These are phyloP conservation scores for Cyphellophora europaea DNA, from an alignment of 2,329 filamentous ascomycete genomes.

Conservation along the genomic window DNA sequence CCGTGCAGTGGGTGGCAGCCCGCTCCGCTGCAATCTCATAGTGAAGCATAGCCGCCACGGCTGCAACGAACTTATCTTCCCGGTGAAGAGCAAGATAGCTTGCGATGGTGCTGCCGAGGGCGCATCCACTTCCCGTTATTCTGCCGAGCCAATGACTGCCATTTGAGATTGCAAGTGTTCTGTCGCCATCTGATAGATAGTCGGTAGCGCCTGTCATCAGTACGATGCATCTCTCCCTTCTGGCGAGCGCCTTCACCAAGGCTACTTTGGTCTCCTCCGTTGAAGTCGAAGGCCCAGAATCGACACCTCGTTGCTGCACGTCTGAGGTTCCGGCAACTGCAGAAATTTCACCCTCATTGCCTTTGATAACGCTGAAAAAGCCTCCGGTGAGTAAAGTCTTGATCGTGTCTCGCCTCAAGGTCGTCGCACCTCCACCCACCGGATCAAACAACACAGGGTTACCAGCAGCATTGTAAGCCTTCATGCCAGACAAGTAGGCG, in stretches of 20 bases:
- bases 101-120: constrained; percentile 71
- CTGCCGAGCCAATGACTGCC: constrained; percentile 54
- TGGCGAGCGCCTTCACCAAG: constrained; percentile 59
- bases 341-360: constrained; percentile 81
- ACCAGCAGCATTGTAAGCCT: constrained; percentile 69
- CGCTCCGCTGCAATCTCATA: constrained; percentile 70
- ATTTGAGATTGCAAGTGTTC: constrained; percentile 62
- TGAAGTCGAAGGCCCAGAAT: constrained; percentile 55
- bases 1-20: constrained; percentile 57
- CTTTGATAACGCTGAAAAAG: constrained; percentile 83
- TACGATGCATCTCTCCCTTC: constrained; percentile 59
- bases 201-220: constrained; percentile 76
- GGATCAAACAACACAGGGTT: constrained; percentile 79
- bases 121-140: constrained; percentile 62
- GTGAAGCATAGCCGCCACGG: constrained; percentile 62
- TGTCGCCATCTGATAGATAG: constrained; percentile 63
- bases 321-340: constrained; percentile 53
- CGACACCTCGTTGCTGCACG: constrained; percentile 71
- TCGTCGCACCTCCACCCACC: constrained; percentile 79
- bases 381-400: constrained; percentile 61
- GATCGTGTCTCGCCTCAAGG: constrained; percentile 61
- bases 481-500: constrained; percentile 65
- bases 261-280: constrained; percentile 45
- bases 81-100: constrained; percentile 59
- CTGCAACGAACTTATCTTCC: constrained; percentile 60